phyloP scores from a whole-genome alignment of 2,329 filamentous ascomycete genomes.

The Madurella mycetomatis region DNA sequence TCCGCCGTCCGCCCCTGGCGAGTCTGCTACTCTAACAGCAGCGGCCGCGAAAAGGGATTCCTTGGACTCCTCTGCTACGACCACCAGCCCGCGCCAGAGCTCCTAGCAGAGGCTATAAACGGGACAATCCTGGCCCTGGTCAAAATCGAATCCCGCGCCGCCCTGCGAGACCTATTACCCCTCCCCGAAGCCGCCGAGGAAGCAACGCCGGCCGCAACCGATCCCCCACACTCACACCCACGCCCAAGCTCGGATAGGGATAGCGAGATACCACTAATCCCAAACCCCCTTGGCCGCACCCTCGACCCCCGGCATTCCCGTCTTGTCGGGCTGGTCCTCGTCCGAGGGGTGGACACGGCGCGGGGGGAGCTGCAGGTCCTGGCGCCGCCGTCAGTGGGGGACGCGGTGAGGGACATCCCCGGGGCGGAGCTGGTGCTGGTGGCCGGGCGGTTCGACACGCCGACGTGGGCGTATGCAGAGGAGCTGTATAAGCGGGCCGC shows the following conservation, averaged over 20 bases:
- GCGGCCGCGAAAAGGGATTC: conserved; percentile 45
- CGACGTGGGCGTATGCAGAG: conserved; percentile 67
- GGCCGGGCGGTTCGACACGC: conserved; percentile 63
- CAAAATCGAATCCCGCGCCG: conserved; percentile 50
- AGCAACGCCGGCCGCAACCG: no score
- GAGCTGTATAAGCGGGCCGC: conserved; percentile 43
- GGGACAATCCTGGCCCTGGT: conserved; percentile 67
- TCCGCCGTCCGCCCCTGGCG: conserved; percentile 55
- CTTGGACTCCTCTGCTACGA: conserved; percentile 65
- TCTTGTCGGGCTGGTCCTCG: conserved; percentile 60
- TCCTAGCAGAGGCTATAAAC: conserved; percentile 62
- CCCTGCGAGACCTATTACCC: conserved; percentile 37
- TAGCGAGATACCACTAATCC: conserved; percentile 53
- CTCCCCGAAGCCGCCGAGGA: not conserved
- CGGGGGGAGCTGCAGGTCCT: conserved; percentile 57
- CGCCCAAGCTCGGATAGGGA: no score
- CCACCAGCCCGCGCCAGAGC: conserved; percentile 53
- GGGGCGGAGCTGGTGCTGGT: conserved; percentile 57
- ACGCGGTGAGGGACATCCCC: conserved; percentile 33
- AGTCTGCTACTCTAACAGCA: conserved; percentile 52
- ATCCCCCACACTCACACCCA: no score
- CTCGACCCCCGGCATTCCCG: conserved; percentile 57
- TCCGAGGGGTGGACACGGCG: conserved; percentile 63
- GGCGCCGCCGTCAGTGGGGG: conserved; percentile 49
- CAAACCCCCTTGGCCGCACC: conserved; percentile 47